A percentile compares a stretch with the other conserved stretches of the same genome.
These are phyloP conservation scores for Cantharellus cinnabarinus DNA, from an alignment of 768 basidiomycete species.

Conservation along the genomic window DNA sequence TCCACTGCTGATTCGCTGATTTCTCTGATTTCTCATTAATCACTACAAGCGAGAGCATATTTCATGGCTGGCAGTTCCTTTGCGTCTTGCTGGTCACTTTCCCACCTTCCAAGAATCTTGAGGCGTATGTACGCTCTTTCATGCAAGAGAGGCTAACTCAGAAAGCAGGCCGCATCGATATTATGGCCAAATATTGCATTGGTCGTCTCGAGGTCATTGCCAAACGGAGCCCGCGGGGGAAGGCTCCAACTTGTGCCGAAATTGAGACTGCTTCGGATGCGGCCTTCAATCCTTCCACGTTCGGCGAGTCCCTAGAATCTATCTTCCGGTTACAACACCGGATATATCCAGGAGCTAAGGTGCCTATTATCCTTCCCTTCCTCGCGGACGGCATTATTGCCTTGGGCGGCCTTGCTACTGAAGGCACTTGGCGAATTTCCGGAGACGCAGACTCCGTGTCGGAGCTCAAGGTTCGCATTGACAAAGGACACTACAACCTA, in stretches of 20 bases:
- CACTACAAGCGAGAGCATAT: conserved; percentile 45
- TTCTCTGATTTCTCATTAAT: not conserved
- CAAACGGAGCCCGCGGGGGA: conserved; percentile 71
- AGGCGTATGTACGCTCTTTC: conserved; percentile 63
- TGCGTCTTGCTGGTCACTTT: conserved; percentile 84
- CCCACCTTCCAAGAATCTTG: conserved; percentile 84
- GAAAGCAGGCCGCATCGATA: conserved; percentile 57
- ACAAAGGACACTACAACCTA: conserved; percentile 76
- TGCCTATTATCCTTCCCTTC: conserved; percentile 88
- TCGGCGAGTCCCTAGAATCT: conserved; percentile 73
- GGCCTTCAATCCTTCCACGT: conserved; percentile 87
- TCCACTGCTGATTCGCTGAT: not conserved
- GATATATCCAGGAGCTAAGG: conserved; percentile 64
- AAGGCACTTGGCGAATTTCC: conserved; percentile 86
- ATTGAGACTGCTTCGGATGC: conserved; percentile 91
- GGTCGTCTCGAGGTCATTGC: conserved; percentile 54
- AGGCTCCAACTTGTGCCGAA: conserved; percentile 59
- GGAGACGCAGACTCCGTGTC: conserved; percentile 80
- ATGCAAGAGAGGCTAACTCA: conserved; percentile 46
- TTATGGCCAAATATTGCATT: conserved; percentile 84
- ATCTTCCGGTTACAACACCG: conserved; percentile 70
- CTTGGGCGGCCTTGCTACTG: conserved; percentile 61
- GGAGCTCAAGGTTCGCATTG: conserved; percentile 73
- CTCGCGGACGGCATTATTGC: conserved; percentile 82
- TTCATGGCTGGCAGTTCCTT: conserved; percentile 84